Evolutionary conservation across 176 grass and related monocot genomes (phyloP).

Genomic region (Hyparrhenia diplandra): DNA sequence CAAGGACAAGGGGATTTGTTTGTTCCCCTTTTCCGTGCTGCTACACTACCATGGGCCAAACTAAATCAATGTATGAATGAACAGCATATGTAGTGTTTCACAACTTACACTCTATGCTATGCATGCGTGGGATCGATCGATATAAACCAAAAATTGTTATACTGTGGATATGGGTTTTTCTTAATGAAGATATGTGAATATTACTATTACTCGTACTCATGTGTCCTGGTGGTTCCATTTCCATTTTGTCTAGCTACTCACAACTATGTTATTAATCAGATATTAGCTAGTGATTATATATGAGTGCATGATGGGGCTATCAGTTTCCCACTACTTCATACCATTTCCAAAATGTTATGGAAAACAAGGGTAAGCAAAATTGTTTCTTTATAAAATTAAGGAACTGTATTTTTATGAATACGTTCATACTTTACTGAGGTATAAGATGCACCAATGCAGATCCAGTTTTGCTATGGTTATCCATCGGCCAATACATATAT

Average conservation of each 20-base stretch:
- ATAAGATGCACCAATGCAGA: not conserved
- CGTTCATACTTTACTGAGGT: not conserved
- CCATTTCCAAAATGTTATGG: not conserved
- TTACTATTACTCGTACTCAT: not conserved
- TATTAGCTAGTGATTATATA: not conserved
- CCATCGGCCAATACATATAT: not conserved
- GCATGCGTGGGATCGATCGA: slow-evolving; percentile 29
- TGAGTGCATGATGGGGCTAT: not conserved
- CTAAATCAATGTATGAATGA: slow-evolving; percentile 15
- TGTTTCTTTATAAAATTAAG: not conserved
- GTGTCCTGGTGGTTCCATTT: not conserved
- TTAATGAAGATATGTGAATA: slow-evolving; percentile 30
- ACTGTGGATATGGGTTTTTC: slow-evolving; percentile 21
- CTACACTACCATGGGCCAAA: slow-evolving; percentile 48
- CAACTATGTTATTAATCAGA: not conserved
- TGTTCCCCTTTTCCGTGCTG: slow-evolving; percentile 69
- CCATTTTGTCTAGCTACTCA: not conserved
- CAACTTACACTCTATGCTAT: slow-evolving; percentile 24
- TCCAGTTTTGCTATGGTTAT: not conserved
- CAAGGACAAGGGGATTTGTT: slow-evolving; percentile 75
- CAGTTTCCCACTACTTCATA: not conserved
- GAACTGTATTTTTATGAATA: not conserved
- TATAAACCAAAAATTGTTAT: slow-evolving; percentile 11
- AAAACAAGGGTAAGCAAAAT: not conserved
- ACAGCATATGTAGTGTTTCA: slow-evolving; percentile 35